Base-by-base conservation (phyloP, 2,329 filamentous ascomycete species). In the Aspergillus sp. region DNA sequence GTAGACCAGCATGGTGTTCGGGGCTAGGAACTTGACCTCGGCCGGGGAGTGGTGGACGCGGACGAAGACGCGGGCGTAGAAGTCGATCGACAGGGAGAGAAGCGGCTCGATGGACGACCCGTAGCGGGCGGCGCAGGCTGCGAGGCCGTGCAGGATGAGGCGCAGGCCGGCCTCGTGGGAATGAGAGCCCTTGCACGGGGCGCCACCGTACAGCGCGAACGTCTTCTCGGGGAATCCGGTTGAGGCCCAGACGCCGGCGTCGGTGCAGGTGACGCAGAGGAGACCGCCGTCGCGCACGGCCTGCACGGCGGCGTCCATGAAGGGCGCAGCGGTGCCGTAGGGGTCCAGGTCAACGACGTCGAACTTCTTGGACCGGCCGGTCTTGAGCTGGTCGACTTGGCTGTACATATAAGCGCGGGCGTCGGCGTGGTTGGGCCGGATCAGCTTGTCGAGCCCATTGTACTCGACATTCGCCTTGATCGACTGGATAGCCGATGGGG, bases 311-410 rank as follows among this genome's bases (percentile, higher is more conserved):
- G 85, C 79, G 54, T 98, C 91, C 33, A 98, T 72, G 58, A 98
- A 98, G 1, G 85, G 83, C 7, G 84, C 85, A 1, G 89, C 91
- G 0, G 86, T 93, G 26, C 91, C 91, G 50, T 98, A 98, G 0
- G 91, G 91, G 55, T 98, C 91, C 17, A 98, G 72, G 55, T 98
- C 91, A 42, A 98, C 91, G 14, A 95, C 88, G 57, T 96, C 85
- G 57, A 93, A 98, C 48, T 73, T 78, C 51, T 77, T 45, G 20
- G 57, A 22, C 10, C 19, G 19, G 5, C 19, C 39, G 58, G 27
- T 58, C 45, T 33, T 62, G 53, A 27, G 47, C 51, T 45, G 51
- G 32, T 54, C 72, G 28, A 82, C 68, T 33, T 75, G 65, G 40
- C 72, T 72, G 58, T 96, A 95, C 89, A 98, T 96, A 60, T 93